phyloP scores from a whole-genome alignment of 306 rosid genomes.

The Hylodesmum podocarpum region DNA sequence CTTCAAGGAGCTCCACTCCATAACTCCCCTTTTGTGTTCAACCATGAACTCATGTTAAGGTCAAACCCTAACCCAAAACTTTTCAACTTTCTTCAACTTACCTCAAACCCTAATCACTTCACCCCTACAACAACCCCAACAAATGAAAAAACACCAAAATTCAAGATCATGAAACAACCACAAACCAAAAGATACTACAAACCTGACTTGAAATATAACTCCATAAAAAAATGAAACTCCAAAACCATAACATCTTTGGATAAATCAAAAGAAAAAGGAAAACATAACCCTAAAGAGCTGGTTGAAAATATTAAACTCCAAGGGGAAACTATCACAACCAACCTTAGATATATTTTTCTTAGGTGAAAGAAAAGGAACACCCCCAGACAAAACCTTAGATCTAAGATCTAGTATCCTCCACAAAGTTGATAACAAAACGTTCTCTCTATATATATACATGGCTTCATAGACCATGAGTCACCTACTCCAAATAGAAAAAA shows the following conservation, averaged over 20 bases:
- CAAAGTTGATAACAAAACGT: background rate
- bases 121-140: background rate
- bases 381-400: background rate
- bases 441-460: background rate
- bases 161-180: background rate
- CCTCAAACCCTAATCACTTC: background rate
- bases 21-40: background rate
- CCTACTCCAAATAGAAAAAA: background rate
- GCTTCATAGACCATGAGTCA: background rate
- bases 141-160: background rate
- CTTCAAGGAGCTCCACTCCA: conserved; percentile 87
- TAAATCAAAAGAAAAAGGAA: no score
- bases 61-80: background rate
- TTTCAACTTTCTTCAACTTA: background rate
- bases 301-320: background rate
- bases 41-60: background rate
- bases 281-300: no score
- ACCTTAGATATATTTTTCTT: background rate
- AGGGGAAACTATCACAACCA: background rate
- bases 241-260: no score
- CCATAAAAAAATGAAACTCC: no score
- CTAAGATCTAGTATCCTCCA: background rate
- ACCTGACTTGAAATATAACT: background rate
- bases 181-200: background rate
- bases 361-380: background rate